Percentiles rank a stretch among this genome's conserved stretches.
Evolutionary conservation across 495 filamentous ascomycete genomes (phyloP).

Genomic region (Ascobolus immersus): DNA sequence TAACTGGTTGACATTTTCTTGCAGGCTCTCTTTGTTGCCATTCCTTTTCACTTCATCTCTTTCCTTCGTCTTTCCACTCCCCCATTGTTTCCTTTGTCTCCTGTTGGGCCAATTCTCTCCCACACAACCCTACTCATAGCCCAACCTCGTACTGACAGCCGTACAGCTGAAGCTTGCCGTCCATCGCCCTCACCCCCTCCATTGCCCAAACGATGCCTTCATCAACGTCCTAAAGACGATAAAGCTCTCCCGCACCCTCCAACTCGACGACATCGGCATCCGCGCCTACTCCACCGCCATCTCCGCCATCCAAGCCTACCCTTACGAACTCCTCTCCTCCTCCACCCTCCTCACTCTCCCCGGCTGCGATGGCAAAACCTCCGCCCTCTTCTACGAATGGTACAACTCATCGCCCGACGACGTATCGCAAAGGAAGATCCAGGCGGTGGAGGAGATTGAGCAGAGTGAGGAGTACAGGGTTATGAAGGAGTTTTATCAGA

Average conservation of each 20-base stretch:
- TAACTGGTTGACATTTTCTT: no score
- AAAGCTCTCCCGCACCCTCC: conserved; percentile 39
- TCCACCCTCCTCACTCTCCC: conserved; percentile 47
- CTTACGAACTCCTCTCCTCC: conserved; percentile 27
- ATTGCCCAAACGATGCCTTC: conserved; percentile 51
- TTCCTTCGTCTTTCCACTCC: no score
- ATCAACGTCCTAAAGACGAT: conserved; percentile 53
- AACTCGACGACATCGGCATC: conserved; percentile 49
- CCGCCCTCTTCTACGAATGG: conserved; percentile 54
- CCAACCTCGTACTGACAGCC: no score
- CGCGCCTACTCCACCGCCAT: conserved; percentile 78
- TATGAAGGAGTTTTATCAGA: conserved; percentile 45
- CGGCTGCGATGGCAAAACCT: conserved; percentile 59
- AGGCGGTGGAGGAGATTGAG: conserved; percentile 38
- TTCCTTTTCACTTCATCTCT: no score
- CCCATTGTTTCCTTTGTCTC: no score
- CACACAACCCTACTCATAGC: no score
- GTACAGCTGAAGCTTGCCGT: conserved; percentile 52
- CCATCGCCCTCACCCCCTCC: conserved; percentile 43
- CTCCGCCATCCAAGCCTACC: conserved; percentile 61
- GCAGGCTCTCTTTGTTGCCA: no score
- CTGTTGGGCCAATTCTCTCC: no score
- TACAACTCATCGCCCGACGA: conserved; percentile 19
- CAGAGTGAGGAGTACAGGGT: conserved; percentile 34
- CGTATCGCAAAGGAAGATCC: conserved; percentile 28